Base-by-base conservation (phyloP, 75 land plant genomes). In the Selaginella moellendorffii region DNA sequence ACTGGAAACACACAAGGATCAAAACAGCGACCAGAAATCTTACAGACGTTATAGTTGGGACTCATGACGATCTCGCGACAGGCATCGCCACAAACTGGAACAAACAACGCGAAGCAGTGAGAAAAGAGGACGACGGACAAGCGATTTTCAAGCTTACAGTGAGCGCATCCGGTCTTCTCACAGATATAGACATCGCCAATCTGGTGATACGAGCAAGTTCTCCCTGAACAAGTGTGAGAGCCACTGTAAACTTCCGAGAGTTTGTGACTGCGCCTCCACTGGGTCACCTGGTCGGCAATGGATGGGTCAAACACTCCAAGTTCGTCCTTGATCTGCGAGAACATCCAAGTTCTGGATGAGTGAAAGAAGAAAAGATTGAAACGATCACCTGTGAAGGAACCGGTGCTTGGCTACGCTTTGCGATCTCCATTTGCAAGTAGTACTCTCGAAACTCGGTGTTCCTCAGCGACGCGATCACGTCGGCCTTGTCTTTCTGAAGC, bases 51-150 rank as follows among this genome's bases (percentile, higher is more conserved):
- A n/a, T n/a, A n/a, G 29, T 79, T 81, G 69, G 89, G 78, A 69
- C 88, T 90, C 73, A 81, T 52, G 27, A 88, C 61, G 31, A 68
- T 79, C 62, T 92, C 97, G 42, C 86, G 77, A 54, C 97, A 92
- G 17, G 86, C 69, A 73, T 92, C 97, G 77, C 85, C 97, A 75
- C 97, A 92, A 0, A 85, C 97, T 90, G 81, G n/a, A n/a, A n/a
- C n/a, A n/a, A n/a, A n/a, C n/a, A n/a, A n/a, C n/a, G n/a, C n/a
- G n/a, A n/a, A n/a, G n/a, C n/a, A n/a, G n/a, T n/a, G n/a, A n/a
- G n/a, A n/a, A n/a, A n/a, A n/a, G n/a, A n/a, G n/a, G n/a, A n/a
- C n/a, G n/a, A n/a, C n/a, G n/a, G n/a, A n/a, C n/a, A n/a, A n/a
- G n/a, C n/a, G n/a, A n/a, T n/a, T n/a, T n/a, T n/a, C n/a, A n/a